Percentiles rank a stretch among this genome's conserved stretches.
phyloP scores from a whole-genome alignment of 108 stramenopile species.

The Skeletonema marinoi region DNA sequence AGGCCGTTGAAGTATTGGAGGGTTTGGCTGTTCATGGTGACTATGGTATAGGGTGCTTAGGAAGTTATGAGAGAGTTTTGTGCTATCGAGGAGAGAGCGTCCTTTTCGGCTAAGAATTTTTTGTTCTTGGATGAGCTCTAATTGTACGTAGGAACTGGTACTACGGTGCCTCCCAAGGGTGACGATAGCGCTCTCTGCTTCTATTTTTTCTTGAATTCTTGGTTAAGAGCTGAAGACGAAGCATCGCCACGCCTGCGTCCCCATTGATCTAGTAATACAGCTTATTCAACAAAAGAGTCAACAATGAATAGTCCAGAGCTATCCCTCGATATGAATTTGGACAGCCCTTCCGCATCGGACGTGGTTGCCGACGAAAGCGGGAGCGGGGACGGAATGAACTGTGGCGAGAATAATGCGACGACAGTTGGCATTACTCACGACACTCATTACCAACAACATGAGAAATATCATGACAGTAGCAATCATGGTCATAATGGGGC shows the following conservation, averaged over 20 bases:
- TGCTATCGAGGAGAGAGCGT: no score
- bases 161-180: no score
- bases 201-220: no score
- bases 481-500: neutral
- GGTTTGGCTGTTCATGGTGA: conserved; percentile 18
- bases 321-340: neutral
- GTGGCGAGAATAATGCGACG: neutral
- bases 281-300: neutral
- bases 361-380: neutral
- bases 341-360: neutral
- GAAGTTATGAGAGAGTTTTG: neutral
- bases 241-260: no score
- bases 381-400: neutral
- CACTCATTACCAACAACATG: neutral
- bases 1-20: conserved; percentile 37
- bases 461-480: neutral
- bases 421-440: neutral
- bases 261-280: no score
- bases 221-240: no score
- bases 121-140: no score
- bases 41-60: no score
- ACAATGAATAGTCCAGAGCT: neutral
- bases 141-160: neutral
- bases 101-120: no score
- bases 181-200: no score